A percentile compares a stretch with the other conserved stretches of the same genome.
These are phyloP conservation scores for Euptelea pleiosperma DNA, from an alignment of 164 flowering plant genomes.

Conservation along the genomic window DNA sequence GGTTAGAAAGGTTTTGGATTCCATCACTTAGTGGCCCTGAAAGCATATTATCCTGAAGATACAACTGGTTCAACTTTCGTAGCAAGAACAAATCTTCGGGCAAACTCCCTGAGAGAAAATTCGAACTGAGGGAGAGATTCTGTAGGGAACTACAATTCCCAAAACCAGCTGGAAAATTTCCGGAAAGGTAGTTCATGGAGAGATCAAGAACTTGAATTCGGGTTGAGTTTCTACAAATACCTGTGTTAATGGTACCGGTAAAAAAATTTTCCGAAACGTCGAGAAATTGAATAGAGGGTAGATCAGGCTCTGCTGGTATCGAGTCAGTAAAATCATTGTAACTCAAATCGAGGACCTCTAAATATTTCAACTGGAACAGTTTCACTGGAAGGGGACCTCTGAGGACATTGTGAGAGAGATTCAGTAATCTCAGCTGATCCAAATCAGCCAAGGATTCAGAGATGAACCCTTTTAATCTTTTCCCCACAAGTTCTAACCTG, in stretches of 20 bases:
- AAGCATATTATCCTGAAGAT: slow-evolving; percentile 36
- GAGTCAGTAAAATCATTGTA: slow-evolving; percentile 34
- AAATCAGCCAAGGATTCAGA: slow-evolving; percentile 23
- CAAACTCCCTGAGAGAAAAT: slow-evolving; percentile 35
- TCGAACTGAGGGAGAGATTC: slow-evolving; percentile 29
- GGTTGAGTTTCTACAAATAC: slow-evolving; percentile 36
- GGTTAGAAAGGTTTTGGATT: slow-evolving; percentile 50
- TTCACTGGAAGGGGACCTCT: slow-evolving; percentile 19
- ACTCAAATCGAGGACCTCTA: slow-evolving; percentile 33
- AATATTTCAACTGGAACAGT: slow-evolving; percentile 17
- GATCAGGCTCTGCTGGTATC: slow-evolving; percentile 24
- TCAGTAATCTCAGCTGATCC: slow-evolving; percentile 24
- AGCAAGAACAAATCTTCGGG: slow-evolving; percentile 38
- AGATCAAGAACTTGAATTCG: slow-evolving; percentile 24
- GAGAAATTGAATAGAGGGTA: slow-evolving; percentile 31
- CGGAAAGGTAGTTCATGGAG: slow-evolving; percentile 34
- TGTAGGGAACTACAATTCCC: slow-evolving; percentile 39
- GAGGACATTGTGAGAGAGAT: slow-evolving; percentile 26
- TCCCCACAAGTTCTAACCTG: slow-evolving; percentile 19
- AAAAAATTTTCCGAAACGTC: slow-evolving; percentile 37
- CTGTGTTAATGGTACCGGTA: slow-evolving; percentile 26
- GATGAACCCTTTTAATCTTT: slow-evolving; percentile 18
- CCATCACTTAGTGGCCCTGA: slow-evolving; percentile 35
- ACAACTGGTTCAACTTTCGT: slow-evolving; percentile 20
- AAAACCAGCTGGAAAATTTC: slow-evolving; percentile 32